A percentile compares a stretch with the other conserved stretches of the same genome.
These are phyloP conservation scores for Phaeosphaeriaceae sp. DNA, from an alignment of 2,329 filamentous ascomycete genomes.

Conservation along the genomic window DNA sequence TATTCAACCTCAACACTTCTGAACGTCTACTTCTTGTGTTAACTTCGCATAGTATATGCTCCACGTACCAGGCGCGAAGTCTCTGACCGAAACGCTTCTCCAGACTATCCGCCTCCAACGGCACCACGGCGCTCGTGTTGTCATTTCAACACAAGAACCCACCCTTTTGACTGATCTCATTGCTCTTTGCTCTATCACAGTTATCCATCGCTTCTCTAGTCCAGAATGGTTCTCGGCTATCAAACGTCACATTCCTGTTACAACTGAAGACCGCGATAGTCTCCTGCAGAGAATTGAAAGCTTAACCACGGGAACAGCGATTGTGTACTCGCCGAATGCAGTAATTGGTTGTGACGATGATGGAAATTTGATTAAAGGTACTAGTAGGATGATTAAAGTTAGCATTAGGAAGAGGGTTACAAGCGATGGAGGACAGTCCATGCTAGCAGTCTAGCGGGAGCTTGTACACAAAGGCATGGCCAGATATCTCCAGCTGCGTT, in stretches of 20 bases:
- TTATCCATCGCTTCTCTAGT: slow-evolving; percentile 74
- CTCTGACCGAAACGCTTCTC: slow-evolving; percentile 68
- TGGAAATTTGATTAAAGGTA: slow-evolving; percentile 14
- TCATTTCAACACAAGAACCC: slow-evolving; percentile 80
- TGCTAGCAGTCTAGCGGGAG: slow-evolving; percentile 71
- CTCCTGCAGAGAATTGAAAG: slow-evolving; percentile 56
- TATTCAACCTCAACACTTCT: slow-evolving; percentile 33
- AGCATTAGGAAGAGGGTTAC: slow-evolving; percentile 35
- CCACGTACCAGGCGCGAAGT: slow-evolving; percentile 59
- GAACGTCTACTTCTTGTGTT: background rate
- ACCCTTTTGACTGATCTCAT: slow-evolving; percentile 72
- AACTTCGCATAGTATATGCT: slow-evolving; percentile 62
- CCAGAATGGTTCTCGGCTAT: slow-evolving; percentile 66
- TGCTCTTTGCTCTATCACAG: slow-evolving; percentile 71
- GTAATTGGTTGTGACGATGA: slow-evolving; percentile 39
- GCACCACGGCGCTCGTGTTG: slow-evolving; percentile 68
- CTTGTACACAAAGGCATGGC: too few species aligned
- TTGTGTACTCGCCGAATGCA: slow-evolving; percentile 58
- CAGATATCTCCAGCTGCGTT: too few species aligned
- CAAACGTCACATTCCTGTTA: slow-evolving; percentile 53
- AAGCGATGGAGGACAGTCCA: slow-evolving; percentile 55
- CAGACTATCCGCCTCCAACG: slow-evolving; percentile 72
- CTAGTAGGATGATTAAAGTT: slow-evolving; percentile 21
- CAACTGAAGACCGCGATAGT: slow-evolving; percentile 29
- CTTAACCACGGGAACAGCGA: slow-evolving; percentile 56